Conservation (phyloP, 2,329 filamentous ascomycete genomes). For the Neopestalotiopsis rosae region DNA sequence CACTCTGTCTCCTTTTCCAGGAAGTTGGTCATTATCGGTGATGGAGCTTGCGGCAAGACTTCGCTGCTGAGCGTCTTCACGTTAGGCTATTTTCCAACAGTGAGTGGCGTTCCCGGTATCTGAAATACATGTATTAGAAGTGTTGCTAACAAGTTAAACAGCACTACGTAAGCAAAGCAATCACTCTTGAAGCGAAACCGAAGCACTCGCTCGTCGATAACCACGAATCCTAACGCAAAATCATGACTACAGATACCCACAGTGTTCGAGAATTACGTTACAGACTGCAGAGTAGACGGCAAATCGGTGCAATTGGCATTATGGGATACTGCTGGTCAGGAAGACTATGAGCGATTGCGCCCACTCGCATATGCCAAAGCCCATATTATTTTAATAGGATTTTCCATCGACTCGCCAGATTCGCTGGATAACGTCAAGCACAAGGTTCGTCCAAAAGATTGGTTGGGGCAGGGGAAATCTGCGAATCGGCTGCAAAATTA, state of each 20-base stretch:
- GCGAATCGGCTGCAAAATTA: background rate
- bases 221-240: background rate
- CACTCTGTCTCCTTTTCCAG: constrained; percentile 23
- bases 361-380: constrained; percentile 96
- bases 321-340: constrained; percentile 99
- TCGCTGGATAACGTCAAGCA: constrained; percentile 98
- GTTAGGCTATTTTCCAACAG: constrained; percentile 95
- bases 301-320: constrained; percentile 97
- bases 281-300: constrained; percentile 96
- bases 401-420: constrained; percentile 93
- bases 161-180: constrained; percentile 17
- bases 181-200: background rate
- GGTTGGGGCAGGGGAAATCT: background rate
- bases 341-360: constrained; percentile 95
- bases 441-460: constrained; percentile 70
- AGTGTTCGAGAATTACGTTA: constrained; percentile 99
- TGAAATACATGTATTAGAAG: constrained; percentile 10
- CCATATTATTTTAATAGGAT: constrained; percentile 95
- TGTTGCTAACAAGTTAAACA: constrained; percentile 12
- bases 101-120: constrained; percentile 55
- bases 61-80: constrained; percentile 98
- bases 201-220: background rate
- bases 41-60: constrained; percentile 95
- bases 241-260: constrained; percentile 74
- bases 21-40: constrained; percentile 42